These are phyloP conservation scores for Pichia sporocuriosa DNA, from an alignment of 805 yeast genomes.

Conservation along the genomic window DNA sequence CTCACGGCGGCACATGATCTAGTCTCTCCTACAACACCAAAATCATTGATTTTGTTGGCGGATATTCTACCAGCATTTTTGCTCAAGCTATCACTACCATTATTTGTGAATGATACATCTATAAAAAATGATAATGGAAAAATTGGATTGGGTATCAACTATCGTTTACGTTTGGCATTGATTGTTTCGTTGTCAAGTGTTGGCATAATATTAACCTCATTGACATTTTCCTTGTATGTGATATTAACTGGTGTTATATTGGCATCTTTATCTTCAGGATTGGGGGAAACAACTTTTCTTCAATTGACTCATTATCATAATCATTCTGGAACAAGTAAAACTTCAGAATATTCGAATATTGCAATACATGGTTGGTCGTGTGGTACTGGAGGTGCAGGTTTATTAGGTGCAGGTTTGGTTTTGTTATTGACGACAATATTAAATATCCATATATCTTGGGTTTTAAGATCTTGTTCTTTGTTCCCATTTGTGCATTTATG, in stretches of 20 bases:
- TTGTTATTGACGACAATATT: conserved; percentile 67
- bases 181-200: conserved; percentile 52
- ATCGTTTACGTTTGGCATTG: conserved; percentile 44
- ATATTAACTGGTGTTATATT: conserved; percentile 63
- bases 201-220: conserved; percentile 72
- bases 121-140: background rate
- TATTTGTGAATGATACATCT: conserved; percentile 49
- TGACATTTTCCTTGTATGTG: conserved; percentile 29
- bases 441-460: conserved; percentile 43
- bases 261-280: conserved; percentile 80
- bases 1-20: conserved; percentile 88
- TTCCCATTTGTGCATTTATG: conserved; percentile 26
- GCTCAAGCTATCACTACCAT: conserved; percentile 70
- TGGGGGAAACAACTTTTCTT: conserved; percentile 85
- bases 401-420: conserved; percentile 70
- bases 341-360: background rate
- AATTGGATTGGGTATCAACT: conserved; percentile 22
- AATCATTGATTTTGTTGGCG: conserved; percentile 76
- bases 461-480: conserved; percentile 51
- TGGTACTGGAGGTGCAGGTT: conserved; percentile 96
- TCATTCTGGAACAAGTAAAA: conserved; percentile 16
- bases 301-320: conserved; percentile 77
- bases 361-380: conserved; percentile 83
- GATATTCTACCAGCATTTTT: conserved; percentile 81
- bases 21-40: conserved; percentile 78